Base-by-base conservation (phyloP, 176 grass and related monocot species). In the Rhynchospora pubera region DNA sequence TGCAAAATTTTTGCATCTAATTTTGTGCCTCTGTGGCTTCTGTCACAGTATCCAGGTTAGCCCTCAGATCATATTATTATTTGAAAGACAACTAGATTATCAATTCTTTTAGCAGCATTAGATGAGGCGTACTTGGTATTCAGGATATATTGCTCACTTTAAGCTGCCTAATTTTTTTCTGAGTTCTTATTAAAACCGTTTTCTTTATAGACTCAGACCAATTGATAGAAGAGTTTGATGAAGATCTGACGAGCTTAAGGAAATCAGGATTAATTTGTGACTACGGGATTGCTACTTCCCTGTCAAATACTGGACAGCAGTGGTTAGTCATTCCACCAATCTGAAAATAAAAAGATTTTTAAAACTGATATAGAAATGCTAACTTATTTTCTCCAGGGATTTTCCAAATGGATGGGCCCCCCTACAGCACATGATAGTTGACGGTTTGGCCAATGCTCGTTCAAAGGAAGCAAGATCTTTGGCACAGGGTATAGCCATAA, bases 341-440 rank as follows among this genome's bases (percentile, higher is more conserved):
- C 39, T 13, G 1, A 43, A 65, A 83, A 67, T 19, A 52, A 53
- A 39, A 22, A 61, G 28, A 15, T 57, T 79, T 85, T 85, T 62
- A 9, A n/a, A 14, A 32, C 28, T 52, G 23, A 47, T 62, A 46
- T 59, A 21, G 7, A 34, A 53, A 16, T 84, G 23, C 10, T 74
- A 28, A 73, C 68, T 64, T 48, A 28, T 80, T 67, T 46, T 83
- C 46, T 82, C 60, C 65, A 98, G 95, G 95, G 95, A 98, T 82
- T 91, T 94, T 58, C 95, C 92, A 32, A 94, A 98, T 87, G 92
- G 95, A 76, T 98, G 95, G 95, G 90, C 95, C 14, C 92, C 95
- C 7, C 46, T 94, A 58, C 95, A 98, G 32, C 92, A 98, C 80
- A 86, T 98, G 82, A 94, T 97, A 88, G 86, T 57, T 14, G 87